Evolutionary conservation across 371 early-diverging fungal species (phyloP).

Genomic region (Mucor piriformis): DNA sequence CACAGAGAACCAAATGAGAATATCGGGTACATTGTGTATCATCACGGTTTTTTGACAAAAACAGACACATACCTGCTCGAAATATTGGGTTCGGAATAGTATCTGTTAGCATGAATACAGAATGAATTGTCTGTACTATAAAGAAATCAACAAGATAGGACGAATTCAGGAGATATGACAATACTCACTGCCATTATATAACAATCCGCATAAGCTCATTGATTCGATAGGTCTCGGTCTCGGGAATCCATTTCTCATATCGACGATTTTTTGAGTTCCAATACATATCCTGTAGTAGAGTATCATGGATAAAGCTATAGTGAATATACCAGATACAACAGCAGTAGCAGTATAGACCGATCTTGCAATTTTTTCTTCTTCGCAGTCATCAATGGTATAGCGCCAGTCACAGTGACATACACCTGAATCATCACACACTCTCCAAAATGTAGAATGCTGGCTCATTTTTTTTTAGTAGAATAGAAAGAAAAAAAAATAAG

Average conservation of each 20-base stretch:
- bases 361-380: conserved; percentile 4
- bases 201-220: conserved; percentile 7
- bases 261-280: conserved; percentile 17
- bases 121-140: conserved; percentile 14
- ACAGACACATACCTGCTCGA: conserved; percentile 12
- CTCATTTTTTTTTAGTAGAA: not conserved
- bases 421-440: conserved; percentile 10
- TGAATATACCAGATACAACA: conserved; percentile 6
- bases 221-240: conserved; percentile 21
- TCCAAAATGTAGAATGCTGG: conserved; percentile 16
- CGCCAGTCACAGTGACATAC: conserved; percentile 21
- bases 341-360: conserved; percentile 6
- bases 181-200: conserved; percentile 19
- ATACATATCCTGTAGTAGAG: conserved; percentile 11
- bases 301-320: not conserved
- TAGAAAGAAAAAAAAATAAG: too few relatives aligned
- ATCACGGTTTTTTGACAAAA: not conserved
- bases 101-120: conserved; percentile 16
- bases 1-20: not conserved
- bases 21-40: not conserved
- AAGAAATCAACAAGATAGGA: not conserved
- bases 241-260: conserved; percentile 16
- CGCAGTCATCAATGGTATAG: conserved; percentile 13
- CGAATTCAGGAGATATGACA: too few relatives aligned
- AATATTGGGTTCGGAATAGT: conserved; percentile 16